phyloP scores from a whole-genome alignment of 305 asterid species.

The Solanum hybrid region DNA sequence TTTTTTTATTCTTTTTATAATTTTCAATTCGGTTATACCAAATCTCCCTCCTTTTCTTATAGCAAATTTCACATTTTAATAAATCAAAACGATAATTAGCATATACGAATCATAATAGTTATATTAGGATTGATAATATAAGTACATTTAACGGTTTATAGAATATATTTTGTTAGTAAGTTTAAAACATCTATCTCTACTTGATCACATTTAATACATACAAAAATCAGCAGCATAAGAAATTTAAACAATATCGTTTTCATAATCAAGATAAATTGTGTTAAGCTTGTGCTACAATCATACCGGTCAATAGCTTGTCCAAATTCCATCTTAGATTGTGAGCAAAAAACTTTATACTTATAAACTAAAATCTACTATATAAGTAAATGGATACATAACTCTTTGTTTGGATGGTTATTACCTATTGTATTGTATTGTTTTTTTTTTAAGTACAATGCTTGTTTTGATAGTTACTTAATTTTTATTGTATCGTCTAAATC shows the following conservation, averaged over 20 bases:
- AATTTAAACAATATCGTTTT: neutral
- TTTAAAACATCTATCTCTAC: neutral
- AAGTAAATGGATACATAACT: neutral
- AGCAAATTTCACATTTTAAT: neutral
- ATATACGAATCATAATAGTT: no score
- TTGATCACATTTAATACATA: neutral
- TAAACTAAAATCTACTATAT: no score
- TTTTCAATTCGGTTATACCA: neutral
- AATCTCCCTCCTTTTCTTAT: no score
- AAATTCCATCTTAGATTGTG: neutral
- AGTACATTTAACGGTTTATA: no score
- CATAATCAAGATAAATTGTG: neutral
- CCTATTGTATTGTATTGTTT: neutral
- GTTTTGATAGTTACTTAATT: neutral
- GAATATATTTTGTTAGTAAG: no score
- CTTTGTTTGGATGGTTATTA: neutral
- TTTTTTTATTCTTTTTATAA: no score
- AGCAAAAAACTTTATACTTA: no score
- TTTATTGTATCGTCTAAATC: no score
- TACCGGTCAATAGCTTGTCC: neutral
- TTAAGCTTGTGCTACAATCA: neutral
- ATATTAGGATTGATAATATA: no score
- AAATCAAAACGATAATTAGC: no score
- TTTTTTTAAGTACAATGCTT: neutral
- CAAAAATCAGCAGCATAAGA: neutral